phyloP scores from a whole-genome alignment of 2,329 filamentous ascomycete genomes.

The Aspergillus eucalypticola region DNA sequence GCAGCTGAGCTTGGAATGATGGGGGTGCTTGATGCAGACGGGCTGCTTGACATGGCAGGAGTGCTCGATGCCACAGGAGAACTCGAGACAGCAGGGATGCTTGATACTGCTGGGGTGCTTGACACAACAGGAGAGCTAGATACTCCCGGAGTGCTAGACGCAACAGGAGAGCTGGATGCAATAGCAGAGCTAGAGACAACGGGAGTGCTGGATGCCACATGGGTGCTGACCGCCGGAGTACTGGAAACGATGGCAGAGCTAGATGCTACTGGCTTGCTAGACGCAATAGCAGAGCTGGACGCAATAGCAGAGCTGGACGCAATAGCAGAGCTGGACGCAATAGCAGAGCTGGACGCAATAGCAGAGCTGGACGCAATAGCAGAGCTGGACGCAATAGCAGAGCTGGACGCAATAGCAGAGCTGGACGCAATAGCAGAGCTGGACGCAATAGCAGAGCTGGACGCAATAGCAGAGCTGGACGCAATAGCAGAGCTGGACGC shows the following conservation, averaged over 20 bases:
- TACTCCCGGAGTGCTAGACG: background rate
- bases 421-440: background rate
- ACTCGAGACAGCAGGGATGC: background rate
- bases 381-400: conserved; percentile 1
- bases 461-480: background rate
- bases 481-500: no score
- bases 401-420: no score
- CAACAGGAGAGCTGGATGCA: background rate
- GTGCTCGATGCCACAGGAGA: background rate
- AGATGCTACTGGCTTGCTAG: background rate
- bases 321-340: background rate
- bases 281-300: background rate
- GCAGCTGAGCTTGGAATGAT: conserved; percentile 3
- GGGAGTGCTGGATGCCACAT: background rate
- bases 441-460: conserved; percentile 5
- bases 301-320: conserved; percentile 4
- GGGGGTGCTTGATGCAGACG: background rate
- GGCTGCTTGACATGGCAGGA: background rate
- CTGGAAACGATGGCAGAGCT: conserved; percentile 5
- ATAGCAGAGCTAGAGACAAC: background rate
- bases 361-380: background rate
- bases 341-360: background rate
- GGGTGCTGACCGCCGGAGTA: background rate
- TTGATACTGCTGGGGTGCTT: background rate
- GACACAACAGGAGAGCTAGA: background rate